Base-by-base conservation (phyloP, 2,329 filamentous ascomycete genomes). In the Claviceps lovelessii region DNA sequence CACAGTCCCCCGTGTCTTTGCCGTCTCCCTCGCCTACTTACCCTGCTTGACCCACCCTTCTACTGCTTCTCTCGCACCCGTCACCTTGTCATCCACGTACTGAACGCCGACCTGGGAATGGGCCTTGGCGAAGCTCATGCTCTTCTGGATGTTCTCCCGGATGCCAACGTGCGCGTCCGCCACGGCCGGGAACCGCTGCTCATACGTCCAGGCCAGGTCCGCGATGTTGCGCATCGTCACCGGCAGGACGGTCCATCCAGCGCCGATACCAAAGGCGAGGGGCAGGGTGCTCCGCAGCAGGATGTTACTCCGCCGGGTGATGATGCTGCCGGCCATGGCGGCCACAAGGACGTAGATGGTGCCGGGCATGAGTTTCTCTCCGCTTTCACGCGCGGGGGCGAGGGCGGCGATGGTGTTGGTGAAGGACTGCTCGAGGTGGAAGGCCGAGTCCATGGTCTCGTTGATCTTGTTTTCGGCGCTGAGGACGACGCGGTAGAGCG, bases 1-100 rank as follows among this genome's bases (percentile, higher is more conserved):
- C 23, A 23, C 23, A 23, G 23, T 23, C 23, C 23, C 23, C 23
- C 23, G 23, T 23, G 23, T 23, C 23, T 23, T 4, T 33, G 17
- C 29, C n/a, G n/a, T 49, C 31, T 11, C 49, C 56, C 53, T 33
- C 53, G 29, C 61, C 58, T 79, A 90, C 78, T 86, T 87, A 55
- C 89, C 90, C 78, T 94, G 90, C 76, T 82, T 88, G 54, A 97
- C 88, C 89, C 90, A 93, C 58, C 82, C 83, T 76, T 96, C 90
- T 56, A 96, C 74, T 51, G 79, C 78, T 71, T 90, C 85, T 63
- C 90, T 80, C 56, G 81, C 85, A 54, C 84, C 80, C 57, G 78
- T 80, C 54, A 95, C 85, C 75, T 88, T 90, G 58, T 88, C 85
- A 67, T 94, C 85, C 58, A 94, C 81, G 73, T 85, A 86, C 60